A percentile compares a stretch with the other conserved stretches of the same genome.
phyloP scores from a whole-genome alignment of 768 basidiomycete species.

The Astraeus odoratus region DNA sequence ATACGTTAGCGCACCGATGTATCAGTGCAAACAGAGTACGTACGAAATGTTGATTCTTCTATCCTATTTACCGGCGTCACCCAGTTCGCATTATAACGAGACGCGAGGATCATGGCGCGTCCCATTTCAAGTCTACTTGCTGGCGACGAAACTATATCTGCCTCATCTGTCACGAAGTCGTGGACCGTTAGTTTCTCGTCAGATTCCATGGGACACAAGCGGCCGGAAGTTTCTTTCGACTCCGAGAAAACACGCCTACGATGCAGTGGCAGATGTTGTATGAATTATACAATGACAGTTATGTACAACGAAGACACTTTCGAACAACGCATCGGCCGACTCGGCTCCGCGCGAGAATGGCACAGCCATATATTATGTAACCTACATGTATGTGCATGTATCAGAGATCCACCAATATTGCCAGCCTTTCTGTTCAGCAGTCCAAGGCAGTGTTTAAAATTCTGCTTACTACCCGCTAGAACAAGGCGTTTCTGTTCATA shows the following conservation, averaged over 20 bases:
- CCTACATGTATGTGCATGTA: too few species aligned
- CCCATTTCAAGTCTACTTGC: slow-evolving; percentile 12
- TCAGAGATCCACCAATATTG: too few species aligned
- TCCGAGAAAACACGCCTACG: background rate
- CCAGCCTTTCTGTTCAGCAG: too few species aligned
- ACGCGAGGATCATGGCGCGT: slow-evolving; percentile 14
- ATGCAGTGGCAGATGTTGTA: background rate
- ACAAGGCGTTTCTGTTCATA: too few species aligned
- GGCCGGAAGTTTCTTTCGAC: background rate
- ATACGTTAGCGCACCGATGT: slow-evolving; percentile 5
- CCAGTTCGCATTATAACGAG: slow-evolving; percentile 14
- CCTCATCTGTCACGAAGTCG: slow-evolving; percentile 10
- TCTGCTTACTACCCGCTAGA: background rate
- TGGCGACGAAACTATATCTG: background rate
- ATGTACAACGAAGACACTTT: too few species aligned
- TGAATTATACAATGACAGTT: too few species aligned
- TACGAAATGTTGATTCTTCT: slow-evolving; percentile 16
- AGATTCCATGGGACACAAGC: background rate
- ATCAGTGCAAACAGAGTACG: slow-evolving; percentile 5
- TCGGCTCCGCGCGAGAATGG: too few species aligned
- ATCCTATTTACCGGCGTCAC: slow-evolving; percentile 9
- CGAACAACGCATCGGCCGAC: too few species aligned
- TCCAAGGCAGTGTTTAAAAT: too few species aligned
- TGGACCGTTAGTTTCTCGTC: slow-evolving; percentile 14
- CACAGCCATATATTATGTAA: too few species aligned